phyloP scores from a whole-genome alignment of 176 grass and related monocot genomes.

The Phoenix dactylifera region DNA sequence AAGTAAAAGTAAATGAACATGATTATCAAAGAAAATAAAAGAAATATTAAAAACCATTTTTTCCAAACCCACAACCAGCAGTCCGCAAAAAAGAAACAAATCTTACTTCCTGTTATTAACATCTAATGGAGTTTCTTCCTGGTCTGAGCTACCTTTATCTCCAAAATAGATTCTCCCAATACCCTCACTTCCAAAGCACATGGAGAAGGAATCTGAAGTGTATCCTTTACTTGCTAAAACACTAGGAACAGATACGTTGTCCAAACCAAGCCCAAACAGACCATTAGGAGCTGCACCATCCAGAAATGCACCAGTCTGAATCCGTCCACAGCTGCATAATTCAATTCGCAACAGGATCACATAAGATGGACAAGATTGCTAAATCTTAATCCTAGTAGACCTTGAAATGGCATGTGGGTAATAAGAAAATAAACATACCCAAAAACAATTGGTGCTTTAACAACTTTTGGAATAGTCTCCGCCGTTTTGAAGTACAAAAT shows the following conservation, averaged over 20 bases:
- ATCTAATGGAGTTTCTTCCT: slow-evolving; percentile 67
- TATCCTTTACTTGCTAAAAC: slow-evolving; percentile 56
- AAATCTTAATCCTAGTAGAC: no score
- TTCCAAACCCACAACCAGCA: no score
- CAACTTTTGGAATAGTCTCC: slow-evolving; percentile 23
- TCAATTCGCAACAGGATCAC: background rate
- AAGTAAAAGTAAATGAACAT: background rate
- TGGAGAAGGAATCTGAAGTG: slow-evolving; percentile 75
- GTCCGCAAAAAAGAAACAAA: background rate
- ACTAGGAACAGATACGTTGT: slow-evolving; percentile 66
- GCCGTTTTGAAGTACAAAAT: slow-evolving; percentile 57
- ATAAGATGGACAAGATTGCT: no score
- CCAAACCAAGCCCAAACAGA: slow-evolving; percentile 79
- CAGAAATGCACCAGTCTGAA: slow-evolving; percentile 74
- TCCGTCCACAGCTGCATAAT: slow-evolving; percentile 68
- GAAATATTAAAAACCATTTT: background rate
- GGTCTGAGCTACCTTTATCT: slow-evolving; percentile 72
- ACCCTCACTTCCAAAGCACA: slow-evolving; percentile 68
- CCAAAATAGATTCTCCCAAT: slow-evolving; percentile 83
- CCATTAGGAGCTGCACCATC: slow-evolving; percentile 64
- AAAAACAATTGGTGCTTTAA: slow-evolving; percentile 58
- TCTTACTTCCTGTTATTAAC: slow-evolving; percentile 46
- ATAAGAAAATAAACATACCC: slow-evolving; percentile 40
- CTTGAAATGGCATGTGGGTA: no score
- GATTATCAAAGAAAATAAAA: background rate